These are phyloP conservation scores for Xylaria intraflava DNA, from an alignment of 495 filamentous ascomycete genomes.

Conservation along the genomic window DNA sequence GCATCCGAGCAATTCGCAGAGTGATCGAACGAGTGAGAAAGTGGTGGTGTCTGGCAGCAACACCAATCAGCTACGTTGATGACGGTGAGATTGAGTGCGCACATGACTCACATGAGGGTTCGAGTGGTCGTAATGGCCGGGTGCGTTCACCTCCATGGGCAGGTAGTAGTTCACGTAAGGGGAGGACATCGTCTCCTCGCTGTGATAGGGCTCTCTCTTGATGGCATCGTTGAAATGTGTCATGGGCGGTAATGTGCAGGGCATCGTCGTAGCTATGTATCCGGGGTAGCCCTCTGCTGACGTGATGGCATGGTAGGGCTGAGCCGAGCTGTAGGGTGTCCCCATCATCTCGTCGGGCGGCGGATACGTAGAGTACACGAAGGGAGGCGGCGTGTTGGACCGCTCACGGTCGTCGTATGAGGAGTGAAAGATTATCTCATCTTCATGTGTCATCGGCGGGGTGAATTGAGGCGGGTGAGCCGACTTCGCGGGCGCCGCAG, in stretches of 20 bases:
- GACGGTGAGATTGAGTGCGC: constrained; percentile 31
- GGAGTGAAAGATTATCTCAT: constrained; percentile 42
- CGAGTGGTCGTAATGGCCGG: constrained; percentile 53
- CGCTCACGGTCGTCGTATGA: constrained; percentile 50
- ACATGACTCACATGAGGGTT: constrained; percentile 62
- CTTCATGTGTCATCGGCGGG: constrained; percentile 47
- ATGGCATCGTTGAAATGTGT: constrained; percentile 53
- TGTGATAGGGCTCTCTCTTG: constrained; percentile 52
- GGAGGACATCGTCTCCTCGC: constrained; percentile 58
- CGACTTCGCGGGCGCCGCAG: constrained; percentile 30
- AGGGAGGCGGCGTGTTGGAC: constrained; percentile 67
- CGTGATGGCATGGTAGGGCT: constrained; percentile 57
- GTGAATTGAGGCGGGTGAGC: constrained; percentile 67
- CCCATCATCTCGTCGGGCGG: constrained; percentile 61
- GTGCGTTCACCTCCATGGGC: constrained; percentile 62
- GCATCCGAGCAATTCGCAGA: constrained; percentile 57
- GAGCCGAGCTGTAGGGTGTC: constrained; percentile 54
- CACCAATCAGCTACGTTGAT: constrained; percentile 43
- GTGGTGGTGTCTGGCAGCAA: constrained; percentile 67
- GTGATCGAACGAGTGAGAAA: constrained; percentile 74
- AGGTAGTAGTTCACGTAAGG: constrained; percentile 76
- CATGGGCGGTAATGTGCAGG: constrained; percentile 58
- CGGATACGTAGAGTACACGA: constrained; percentile 59
- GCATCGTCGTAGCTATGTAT: constrained; percentile 56
- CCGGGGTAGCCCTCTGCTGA: constrained; percentile 55